These are phyloP conservation scores for Fusarium circinatum DNA, from an alignment of 2,329 filamentous ascomycete species.

Conservation along the genomic window DNA sequence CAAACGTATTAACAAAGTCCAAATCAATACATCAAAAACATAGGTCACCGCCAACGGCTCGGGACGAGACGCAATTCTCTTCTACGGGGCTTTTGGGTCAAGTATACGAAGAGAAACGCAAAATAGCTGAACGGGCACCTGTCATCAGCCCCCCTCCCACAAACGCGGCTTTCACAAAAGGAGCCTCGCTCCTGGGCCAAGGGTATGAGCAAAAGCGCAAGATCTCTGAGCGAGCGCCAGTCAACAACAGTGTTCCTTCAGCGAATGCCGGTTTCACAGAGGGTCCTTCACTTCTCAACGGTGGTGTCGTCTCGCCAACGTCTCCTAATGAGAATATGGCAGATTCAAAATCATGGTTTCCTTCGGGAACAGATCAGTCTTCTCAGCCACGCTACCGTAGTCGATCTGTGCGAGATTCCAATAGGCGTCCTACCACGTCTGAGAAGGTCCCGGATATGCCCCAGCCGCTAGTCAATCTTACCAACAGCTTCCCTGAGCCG, in stretches of 20 bases:
- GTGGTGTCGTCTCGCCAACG: constrained; percentile 37
- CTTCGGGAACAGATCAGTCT: constrained; percentile 52
- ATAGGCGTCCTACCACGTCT: constrained; percentile 39
- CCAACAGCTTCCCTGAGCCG: constrained; percentile 69
- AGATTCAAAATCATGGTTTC: constrained; percentile 50
- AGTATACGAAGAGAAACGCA: constrained; percentile 58
- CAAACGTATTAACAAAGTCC: constrained; percentile 28
- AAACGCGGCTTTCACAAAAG: constrained; percentile 62
- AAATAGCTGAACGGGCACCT: constrained; percentile 44
- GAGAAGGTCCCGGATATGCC: constrained; percentile 49
- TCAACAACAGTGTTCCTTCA: constrained; percentile 41
- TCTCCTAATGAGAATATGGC: constrained; percentile 43
- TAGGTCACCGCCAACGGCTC: constrained; percentile 20
- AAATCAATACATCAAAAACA: constrained; percentile 44
- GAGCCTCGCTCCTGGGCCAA: constrained; percentile 64
- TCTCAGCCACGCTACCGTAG: constrained; percentile 44
- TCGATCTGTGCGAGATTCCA: constrained; percentile 36
- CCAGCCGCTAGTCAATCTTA: constrained; percentile 75
- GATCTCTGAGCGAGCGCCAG: constrained; percentile 41
- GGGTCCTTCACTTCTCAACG: constrained; percentile 67
- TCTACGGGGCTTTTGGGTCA: constrained; percentile 63
- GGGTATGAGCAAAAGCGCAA: constrained; percentile 59
- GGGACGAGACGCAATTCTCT: constrained; percentile 57
- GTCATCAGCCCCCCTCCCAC: constrained; percentile 41
- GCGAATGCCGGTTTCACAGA: constrained; percentile 60